Conservation (phyloP, 2,329 filamentous ascomycete genomes). For the Diatrype stigma region DNA sequence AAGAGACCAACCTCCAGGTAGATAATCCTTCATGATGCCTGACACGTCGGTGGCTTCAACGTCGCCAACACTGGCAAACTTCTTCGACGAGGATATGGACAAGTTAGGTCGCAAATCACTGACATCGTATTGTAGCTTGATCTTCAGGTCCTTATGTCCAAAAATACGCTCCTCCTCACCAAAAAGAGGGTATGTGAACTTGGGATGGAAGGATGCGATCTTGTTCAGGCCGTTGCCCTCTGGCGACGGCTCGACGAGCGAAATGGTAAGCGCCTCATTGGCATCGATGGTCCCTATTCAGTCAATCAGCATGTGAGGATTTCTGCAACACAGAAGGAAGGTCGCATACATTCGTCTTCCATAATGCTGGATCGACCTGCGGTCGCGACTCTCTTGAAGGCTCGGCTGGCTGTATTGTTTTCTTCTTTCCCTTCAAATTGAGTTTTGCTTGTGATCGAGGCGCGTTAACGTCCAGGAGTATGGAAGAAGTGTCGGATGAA, state of each 20-base stretch:
- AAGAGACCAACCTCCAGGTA: constrained; percentile 58
- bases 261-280: constrained; percentile 60
- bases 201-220: constrained; percentile 70
- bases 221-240: constrained; percentile 42
- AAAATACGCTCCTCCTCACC: constrained; percentile 90
- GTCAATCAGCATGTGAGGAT: constrained; percentile 2
- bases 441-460: no score
- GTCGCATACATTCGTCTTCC: constrained; percentile 25
- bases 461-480: no score
- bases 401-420: constrained; percentile 1
- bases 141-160: constrained; percentile 77
- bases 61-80: constrained; percentile 65
- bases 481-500: no score
- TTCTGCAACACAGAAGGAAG: not conserved
- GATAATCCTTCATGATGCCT: constrained; percentile 57
- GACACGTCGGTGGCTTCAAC: constrained; percentile 66
- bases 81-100: constrained; percentile 65
- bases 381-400: not conserved
- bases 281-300: constrained; percentile 52
- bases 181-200: constrained; percentile 88
- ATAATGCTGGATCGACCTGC: constrained; percentile 10
- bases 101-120: constrained; percentile 76
- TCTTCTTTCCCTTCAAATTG: no score
- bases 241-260: constrained; percentile 24
- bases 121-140: constrained; percentile 65